These are phyloP conservation scores for Xylaria cubensis DNA, from an alignment of 495 filamentous ascomycete species.

Conservation along the genomic window DNA sequence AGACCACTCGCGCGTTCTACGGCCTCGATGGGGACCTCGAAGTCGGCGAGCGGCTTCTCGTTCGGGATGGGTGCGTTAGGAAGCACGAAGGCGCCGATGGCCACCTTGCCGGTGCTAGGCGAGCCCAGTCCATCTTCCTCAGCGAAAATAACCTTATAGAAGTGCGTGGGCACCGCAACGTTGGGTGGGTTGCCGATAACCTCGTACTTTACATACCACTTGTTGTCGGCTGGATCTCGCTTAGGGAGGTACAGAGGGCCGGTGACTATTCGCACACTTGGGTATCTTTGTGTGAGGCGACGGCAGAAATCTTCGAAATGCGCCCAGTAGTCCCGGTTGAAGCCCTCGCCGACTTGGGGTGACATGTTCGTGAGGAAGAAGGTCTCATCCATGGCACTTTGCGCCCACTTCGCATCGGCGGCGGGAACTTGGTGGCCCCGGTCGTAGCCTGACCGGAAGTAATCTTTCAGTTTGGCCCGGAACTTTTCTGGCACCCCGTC, in stretches of 20 bases:
- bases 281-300: conserved; percentile 76
- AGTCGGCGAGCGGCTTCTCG: conserved; percentile 80
- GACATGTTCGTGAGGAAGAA: conserved; percentile 96
- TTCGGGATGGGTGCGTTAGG: conserved; percentile 93
- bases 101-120: conserved; percentile 62
- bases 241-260: conserved; percentile 91
- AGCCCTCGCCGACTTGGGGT: conserved; percentile 95
- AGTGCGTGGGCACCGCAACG: conserved; percentile 95
- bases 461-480: conserved; percentile 89
- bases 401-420: conserved; percentile 94
- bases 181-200: conserved; percentile 95
- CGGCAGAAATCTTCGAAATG: conserved; percentile 98
- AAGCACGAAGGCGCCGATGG: conserved; percentile 91
- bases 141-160: conserved; percentile 97
- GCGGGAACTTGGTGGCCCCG: conserved; percentile 97
- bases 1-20: conserved; percentile 91
- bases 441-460: conserved; percentile 94
- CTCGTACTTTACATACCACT: conserved; percentile 95
- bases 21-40: conserved; percentile 91
- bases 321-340: conserved; percentile 98
- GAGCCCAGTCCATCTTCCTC: conserved; percentile 78
- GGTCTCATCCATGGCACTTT: conserved; percentile 91
- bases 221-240: conserved; percentile 76
- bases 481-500: conserved; percentile 78
- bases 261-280: conserved; percentile 88